Percentiles rank a stretch among this genome's conserved stretches.
These are phyloP conservation scores for Sclerotinia minor DNA, from an alignment of 2,329 filamentous ascomycete species.

Conservation along the genomic window DNA sequence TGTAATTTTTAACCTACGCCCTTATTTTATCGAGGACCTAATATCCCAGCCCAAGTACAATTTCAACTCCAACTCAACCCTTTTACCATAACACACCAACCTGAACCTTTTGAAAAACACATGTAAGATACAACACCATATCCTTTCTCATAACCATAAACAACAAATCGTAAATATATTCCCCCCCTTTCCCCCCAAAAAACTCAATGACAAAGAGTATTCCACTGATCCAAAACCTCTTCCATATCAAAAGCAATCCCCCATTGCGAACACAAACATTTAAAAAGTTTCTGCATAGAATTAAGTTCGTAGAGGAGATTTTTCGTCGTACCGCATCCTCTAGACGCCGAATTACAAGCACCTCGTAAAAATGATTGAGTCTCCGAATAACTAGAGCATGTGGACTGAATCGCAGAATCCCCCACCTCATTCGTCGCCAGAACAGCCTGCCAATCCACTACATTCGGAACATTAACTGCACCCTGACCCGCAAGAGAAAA, in stretches of 20 bases:
- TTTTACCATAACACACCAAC: too few species aligned
- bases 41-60: too few species aligned
- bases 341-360: conserved; percentile 32
- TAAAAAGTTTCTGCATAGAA: conserved; percentile 49
- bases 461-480: conserved; percentile 44
- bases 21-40: too few species aligned
- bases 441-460: conserved; percentile 47
- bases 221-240: conserved; percentile 48
- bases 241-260: conserved; percentile 50
- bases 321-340: conserved; percentile 38
- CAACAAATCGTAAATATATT: not conserved
- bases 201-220: conserved; percentile 45
- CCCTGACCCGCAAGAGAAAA: conserved; percentile 45
- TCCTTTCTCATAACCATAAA: not conserved
- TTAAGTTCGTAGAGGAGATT: conserved; percentile 51
- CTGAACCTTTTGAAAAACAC: not conserved
- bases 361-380: conserved; percentile 45
- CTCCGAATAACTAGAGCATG: conserved; percentile 55
- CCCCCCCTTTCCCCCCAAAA: not conserved
- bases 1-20: too few species aligned
- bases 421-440: conserved; percentile 38
- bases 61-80: too few species aligned
- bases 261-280: conserved; percentile 48
- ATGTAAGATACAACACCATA: not conserved
- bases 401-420: conserved; percentile 56